These are phyloP conservation scores for Solanum chacoense DNA, from an alignment of 305 asterid species.

Conservation along the genomic window DNA sequence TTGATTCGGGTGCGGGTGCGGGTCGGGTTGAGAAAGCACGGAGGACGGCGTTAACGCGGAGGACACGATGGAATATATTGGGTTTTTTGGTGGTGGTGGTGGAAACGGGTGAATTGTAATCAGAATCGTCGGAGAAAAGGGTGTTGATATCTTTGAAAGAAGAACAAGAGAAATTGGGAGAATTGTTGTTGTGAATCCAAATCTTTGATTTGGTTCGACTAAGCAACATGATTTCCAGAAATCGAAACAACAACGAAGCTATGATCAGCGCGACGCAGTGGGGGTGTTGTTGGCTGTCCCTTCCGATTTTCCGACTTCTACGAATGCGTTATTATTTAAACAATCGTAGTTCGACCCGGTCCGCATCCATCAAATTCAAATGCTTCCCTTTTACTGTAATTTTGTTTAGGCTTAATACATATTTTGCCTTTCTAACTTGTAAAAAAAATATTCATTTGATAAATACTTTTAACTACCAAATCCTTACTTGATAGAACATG, in stretches of 20 bases:
- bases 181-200: conserved; percentile 27
- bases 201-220: conserved; percentile 48
- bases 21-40: conserved; percentile 34
- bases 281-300: neutral
- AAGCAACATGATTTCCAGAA: conserved; percentile 56
- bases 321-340: neutral
- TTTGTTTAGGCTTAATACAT: neutral
- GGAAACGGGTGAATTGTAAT: conserved; percentile 5
- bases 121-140: conserved; percentile 36
- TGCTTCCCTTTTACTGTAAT: neutral
- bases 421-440: neutral
- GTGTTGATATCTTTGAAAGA: conserved; percentile 74
- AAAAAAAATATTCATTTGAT: neutral
- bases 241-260: neutral
- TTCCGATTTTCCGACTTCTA: neutral
- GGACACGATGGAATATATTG: conserved; percentile 56
- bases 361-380: neutral
- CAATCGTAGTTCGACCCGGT: neutral
- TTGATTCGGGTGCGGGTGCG: conserved; percentile 5
- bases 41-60: conserved; percentile 43
- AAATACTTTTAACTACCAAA: neutral
- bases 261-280: neutral
- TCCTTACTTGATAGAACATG: neutral
- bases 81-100: conserved; percentile 13
- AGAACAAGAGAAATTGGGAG: conserved; percentile 47